These are phyloP conservation scores for Inga laurina DNA, from an alignment of 306 rosid genomes.

Conservation along the genomic window DNA sequence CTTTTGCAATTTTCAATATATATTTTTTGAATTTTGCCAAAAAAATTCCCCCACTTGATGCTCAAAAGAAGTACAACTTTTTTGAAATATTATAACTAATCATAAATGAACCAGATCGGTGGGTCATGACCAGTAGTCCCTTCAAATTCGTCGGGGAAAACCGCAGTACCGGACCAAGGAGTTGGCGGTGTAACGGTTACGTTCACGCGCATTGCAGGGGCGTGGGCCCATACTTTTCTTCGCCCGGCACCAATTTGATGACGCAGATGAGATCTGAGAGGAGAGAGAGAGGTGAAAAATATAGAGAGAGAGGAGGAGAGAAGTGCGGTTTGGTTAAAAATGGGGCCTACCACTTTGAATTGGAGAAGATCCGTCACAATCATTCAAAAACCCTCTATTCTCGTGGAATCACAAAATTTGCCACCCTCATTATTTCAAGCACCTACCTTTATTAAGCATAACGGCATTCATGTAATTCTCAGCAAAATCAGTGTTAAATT, in stretches of 20 bases:
- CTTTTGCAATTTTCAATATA: too few relatives aligned
- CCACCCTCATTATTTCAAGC: background rate
- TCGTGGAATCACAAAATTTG: background rate
- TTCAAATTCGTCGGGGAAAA: constrained; percentile 22
- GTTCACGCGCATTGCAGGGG: constrained; percentile 57
- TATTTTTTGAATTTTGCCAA: too few relatives aligned
- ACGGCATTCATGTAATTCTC: constrained; percentile 14
- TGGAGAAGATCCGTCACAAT: constrained; percentile 7
- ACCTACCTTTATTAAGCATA: background rate
- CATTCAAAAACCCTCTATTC: background rate
- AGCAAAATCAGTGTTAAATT: background rate
- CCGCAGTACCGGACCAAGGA: background rate
- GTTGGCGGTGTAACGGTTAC: constrained; percentile 52
- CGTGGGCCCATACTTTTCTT: constrained; percentile 38
- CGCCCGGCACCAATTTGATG: constrained; percentile 32
- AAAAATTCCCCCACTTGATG: too few relatives aligned
- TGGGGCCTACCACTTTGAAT: constrained; percentile 50
- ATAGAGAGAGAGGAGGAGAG: constrained; percentile 26
- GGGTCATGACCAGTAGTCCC: constrained; percentile 1
- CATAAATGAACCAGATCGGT: background rate
- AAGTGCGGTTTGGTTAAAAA: constrained; percentile 52
- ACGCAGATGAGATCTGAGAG: background rate
- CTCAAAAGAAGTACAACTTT: too few relatives aligned
- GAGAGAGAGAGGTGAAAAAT: background rate
- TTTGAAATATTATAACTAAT: too few relatives aligned